These are phyloP conservation scores for Clavulina sp. DNA, from an alignment of 768 basidiomycete species.

Conservation along the genomic window DNA sequence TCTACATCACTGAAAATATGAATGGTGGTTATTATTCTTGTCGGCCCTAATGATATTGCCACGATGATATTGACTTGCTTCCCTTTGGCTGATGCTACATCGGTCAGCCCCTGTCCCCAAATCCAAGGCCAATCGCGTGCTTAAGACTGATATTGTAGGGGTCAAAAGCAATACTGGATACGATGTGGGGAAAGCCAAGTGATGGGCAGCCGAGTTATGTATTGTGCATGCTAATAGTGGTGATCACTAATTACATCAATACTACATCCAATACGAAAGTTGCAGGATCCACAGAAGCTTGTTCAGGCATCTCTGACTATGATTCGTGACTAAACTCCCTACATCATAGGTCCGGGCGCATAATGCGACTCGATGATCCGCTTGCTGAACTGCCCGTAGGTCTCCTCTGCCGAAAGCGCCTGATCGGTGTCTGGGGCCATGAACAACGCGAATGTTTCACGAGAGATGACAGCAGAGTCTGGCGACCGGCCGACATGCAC, in stretches of 20 bases:
- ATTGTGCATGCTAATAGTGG: too few relatives aligned
- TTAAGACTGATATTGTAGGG: slow-evolving; percentile 58
- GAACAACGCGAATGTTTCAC: slow-evolving; percentile 76
- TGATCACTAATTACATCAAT: too few relatives aligned
- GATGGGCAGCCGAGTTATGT: too few relatives aligned
- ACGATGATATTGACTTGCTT: slow-evolving; percentile 5
- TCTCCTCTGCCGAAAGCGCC: slow-evolving; percentile 45
- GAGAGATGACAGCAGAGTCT: slow-evolving; percentile 11
- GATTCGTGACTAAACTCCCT: too few relatives aligned
- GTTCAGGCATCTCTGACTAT: too few relatives aligned
- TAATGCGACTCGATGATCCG: slow-evolving; percentile 54
- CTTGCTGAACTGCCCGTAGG: slow-evolving; percentile 84
- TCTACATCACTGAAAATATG: slow-evolving; percentile 84
- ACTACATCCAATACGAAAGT: too few relatives aligned
- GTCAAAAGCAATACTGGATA: neutral
- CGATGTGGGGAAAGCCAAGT: too few relatives aligned
- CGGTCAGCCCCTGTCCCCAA: slow-evolving; percentile 70
- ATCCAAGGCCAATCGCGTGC: slow-evolving; percentile 63
- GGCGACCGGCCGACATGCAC: slow-evolving; percentile 51
- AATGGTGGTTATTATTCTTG: slow-evolving; percentile 39
- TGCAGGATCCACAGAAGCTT: too few relatives aligned
- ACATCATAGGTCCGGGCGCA: too few relatives aligned
- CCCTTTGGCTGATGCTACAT: slow-evolving; percentile 3
- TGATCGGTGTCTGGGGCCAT: slow-evolving; percentile 80
- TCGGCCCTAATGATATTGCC: slow-evolving; percentile 6